Base-by-base conservation (phyloP, 441 rosid genomes). In the Hura crepitans region DNA sequence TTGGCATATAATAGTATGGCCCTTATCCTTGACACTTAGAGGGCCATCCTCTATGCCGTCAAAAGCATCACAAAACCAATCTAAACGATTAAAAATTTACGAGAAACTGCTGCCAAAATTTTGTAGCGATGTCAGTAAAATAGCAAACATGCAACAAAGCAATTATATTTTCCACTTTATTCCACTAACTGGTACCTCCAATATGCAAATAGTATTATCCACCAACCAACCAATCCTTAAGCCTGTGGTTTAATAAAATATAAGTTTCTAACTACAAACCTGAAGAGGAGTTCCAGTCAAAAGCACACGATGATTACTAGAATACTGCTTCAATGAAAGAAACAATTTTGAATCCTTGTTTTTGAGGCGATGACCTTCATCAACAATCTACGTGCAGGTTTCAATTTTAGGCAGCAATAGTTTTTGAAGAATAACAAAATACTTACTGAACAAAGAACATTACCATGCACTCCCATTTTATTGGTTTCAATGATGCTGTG, bases 251-350 rank as follows among this genome's bases (percentile, higher is more conserved):
- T 28, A 72, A 47, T 20, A 65, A n/a, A 39, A 68, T 74, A 76
- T 57, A 61, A 69, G 47, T 75, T 73, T 63, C 62, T 69, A 63
- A 70, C 67, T 59, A 81, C 83, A 56, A 71, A 96, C 98, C 96
- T 96, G 98, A 76, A 96, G 97, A 46, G 99, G 99, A 57, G 99
- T 96, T 82, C 99, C 99, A 53, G 99, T 96, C 83, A 96, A 86
- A 72, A 96, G 99, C 70, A 87, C 87, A 20, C 99, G 95, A 77
- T 93, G 99, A 70, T 83, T 82, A 76, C 92, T 93, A 53, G 83
- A 79, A 78, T 91, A 93, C 80, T 91, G 99, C 79, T 86, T 96
- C 85, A 96, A 63, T 18, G 96, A 85, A 66, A 82, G 82, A 82
- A 93, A 96, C 78, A 96, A 84, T 76, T 93, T 93, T 46, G 98